phyloP scores from a whole-genome alignment of 2,329 filamentous ascomycete species.

The Fusarium camptoceras region DNA sequence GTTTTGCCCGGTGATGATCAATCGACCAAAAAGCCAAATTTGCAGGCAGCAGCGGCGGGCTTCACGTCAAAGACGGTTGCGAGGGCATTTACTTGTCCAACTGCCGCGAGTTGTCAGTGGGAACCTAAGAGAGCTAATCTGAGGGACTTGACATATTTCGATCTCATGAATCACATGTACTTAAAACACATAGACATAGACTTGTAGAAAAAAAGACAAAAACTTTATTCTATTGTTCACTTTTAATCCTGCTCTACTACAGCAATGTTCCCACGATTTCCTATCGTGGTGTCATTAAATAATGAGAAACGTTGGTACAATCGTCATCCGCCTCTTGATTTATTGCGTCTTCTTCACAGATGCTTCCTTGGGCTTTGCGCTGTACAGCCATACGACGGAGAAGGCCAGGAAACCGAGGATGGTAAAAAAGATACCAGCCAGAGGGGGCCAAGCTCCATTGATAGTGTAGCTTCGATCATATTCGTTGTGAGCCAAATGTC shows the following conservation, averaged over 20 bases:
- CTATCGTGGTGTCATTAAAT: constrained; percentile 13
- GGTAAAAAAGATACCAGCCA: constrained; percentile 86
- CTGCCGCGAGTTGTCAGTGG: constrained; percentile 60
- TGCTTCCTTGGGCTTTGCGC: constrained; percentile 57
- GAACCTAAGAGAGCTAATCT: constrained; percentile 69
- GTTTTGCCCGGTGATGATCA: constrained; percentile 62
- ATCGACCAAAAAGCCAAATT: constrained; percentile 69
- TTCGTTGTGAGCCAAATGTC: constrained; percentile 97
- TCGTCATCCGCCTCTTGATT: constrained; percentile 36
- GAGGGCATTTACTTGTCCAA: constrained; percentile 15
- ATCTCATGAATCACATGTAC: constrained; percentile 5
- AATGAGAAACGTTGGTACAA: constrained; percentile 33
- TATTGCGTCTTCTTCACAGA: constrained; percentile 63
- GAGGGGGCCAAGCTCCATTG: constrained; percentile 93
- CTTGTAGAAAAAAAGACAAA: constrained; percentile 30
- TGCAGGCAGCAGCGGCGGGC: constrained; percentile 60
- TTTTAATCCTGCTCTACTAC: constrained; percentile 41
- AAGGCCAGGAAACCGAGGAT: constrained; percentile 87
- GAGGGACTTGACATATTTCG: constrained; percentile 54
- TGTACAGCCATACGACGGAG: constrained; percentile 87
- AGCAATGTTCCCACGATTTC: constrained; percentile 24
- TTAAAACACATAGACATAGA: background rate
- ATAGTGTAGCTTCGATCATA: constrained; percentile 93
- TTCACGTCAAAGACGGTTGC: constrained; percentile 18
- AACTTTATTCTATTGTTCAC: constrained; percentile 40